Percentiles rank a stretch among this genome's conserved stretches.
These are phyloP conservation scores for Pichia norvegensis DNA, from an alignment of 1,139 yeast genomes.

Conservation along the genomic window DNA sequence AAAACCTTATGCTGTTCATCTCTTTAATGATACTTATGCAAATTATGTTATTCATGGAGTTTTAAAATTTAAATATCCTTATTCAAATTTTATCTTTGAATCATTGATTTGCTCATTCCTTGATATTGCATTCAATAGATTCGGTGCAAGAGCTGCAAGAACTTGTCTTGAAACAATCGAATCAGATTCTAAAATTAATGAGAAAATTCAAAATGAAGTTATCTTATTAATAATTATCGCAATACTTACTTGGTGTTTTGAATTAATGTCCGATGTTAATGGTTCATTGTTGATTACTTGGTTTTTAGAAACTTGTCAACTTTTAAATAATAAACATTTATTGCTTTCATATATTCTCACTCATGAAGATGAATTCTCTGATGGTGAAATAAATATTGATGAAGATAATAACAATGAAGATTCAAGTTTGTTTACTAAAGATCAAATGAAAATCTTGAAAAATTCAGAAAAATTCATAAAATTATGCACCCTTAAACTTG, in stretches of 20 bases:
- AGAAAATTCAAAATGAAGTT: constrained; percentile 57
- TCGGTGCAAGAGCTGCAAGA: constrained; percentile 91
- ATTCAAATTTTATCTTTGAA: constrained; percentile 85
- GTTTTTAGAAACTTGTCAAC: constrained; percentile 84
- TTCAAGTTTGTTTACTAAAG: not conserved
- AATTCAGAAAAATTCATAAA: constrained; percentile 16
- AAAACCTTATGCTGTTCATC: constrained; percentile 74
- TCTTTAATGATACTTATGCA: constrained; percentile 93
- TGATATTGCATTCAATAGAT: constrained; percentile 80
- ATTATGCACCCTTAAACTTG: constrained; percentile 72
- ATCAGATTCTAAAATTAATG: constrained; percentile 35
- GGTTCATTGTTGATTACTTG: constrained; percentile 89
- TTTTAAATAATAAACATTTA: constrained; percentile 39
- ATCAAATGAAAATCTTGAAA: constrained; percentile 1
- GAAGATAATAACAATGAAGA: not conserved
- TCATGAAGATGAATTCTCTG: constrained; percentile 12
- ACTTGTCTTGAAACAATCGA: constrained; percentile 72
- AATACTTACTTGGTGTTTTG: constrained; percentile 71
- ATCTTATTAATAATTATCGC: constrained; percentile 70
- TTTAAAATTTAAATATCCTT: constrained; percentile 63
- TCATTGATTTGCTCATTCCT: constrained; percentile 71
- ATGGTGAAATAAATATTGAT: not conserved
- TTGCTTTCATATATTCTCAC: constrained; percentile 36
- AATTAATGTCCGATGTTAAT: constrained; percentile 73
- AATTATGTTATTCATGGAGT: constrained; percentile 95